These are phyloP conservation scores for Atkinsonella hypoxylon DNA, from an alignment of 2,329 filamentous ascomycete species.

Conservation along the genomic window DNA sequence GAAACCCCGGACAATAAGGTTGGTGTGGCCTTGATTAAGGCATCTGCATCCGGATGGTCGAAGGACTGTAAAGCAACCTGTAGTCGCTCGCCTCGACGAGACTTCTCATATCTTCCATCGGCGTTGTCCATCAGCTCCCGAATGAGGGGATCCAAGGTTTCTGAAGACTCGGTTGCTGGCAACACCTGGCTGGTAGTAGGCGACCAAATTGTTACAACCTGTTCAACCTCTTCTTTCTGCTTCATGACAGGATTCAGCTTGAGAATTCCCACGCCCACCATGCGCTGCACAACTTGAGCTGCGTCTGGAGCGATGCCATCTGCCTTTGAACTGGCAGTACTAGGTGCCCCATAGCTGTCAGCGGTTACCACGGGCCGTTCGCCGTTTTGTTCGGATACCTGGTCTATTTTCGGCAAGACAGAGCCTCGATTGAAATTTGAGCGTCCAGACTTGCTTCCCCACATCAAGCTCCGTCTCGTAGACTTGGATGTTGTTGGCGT, in stretches of 20 bases:
- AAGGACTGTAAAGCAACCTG: slow-evolving; percentile 74
- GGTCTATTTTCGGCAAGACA: slow-evolving; percentile 37
- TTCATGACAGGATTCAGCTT: slow-evolving; percentile 66
- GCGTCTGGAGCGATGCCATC: slow-evolving; percentile 11
- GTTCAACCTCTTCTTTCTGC: slow-evolving; percentile 59
- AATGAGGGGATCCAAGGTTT: slow-evolving; percentile 64
- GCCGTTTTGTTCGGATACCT: slow-evolving; percentile 41
- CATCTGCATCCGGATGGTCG: slow-evolving; percentile 63
- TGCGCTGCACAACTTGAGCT: slow-evolving; percentile 33
- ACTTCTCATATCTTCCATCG: slow-evolving; percentile 64
- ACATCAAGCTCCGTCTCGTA: slow-evolving; percentile 56
- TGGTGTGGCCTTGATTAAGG: slow-evolving; percentile 73
- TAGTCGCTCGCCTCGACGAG: slow-evolving; percentile 59
- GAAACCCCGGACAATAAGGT: slow-evolving; percentile 73
- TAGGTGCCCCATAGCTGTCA: slow-evolving; percentile 35
- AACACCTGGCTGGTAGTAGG: slow-evolving; percentile 38
- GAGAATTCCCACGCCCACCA: slow-evolving; percentile 65
- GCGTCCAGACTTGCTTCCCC: slow-evolving; percentile 47
- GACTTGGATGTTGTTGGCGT: slow-evolving; percentile 39
- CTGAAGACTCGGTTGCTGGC: slow-evolving; percentile 45
- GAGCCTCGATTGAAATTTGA: slow-evolving; percentile 41
- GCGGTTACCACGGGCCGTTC: slow-evolving; percentile 27
- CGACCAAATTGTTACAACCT: slow-evolving; percentile 67
- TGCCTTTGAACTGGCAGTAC: slow-evolving; percentile 41
- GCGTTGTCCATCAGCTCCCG: slow-evolving; percentile 61